Base-by-base conservation (phyloP, 768 basidiomycete genomes). In the Hortiboletus campestris region DNA sequence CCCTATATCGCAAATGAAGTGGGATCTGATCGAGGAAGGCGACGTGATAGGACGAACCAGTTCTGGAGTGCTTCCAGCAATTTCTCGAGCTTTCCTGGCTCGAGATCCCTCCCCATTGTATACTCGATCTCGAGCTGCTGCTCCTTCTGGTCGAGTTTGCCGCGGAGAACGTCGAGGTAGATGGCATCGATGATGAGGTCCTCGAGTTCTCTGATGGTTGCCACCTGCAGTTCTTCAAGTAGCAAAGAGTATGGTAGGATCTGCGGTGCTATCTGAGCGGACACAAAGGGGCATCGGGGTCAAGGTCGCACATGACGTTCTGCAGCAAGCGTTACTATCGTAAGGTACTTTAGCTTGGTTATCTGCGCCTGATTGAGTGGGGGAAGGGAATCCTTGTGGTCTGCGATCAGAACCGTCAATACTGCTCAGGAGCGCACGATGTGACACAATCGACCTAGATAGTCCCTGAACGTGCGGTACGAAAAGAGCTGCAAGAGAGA, bases 151-250 rank as follows among this genome's bases (percentile, higher is more conserved):
- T 98, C 94, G 46, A 99, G 86, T 67, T 91, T 94, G 11, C 94
- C 96, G 47, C 85, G 84, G 36, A 99, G 79, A 38, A 97, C 77
- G 68, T 92, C 89, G 39, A 91, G 84, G 73, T 98, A 98, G 71
- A 98, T 94, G 12, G 90, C 90, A 65, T 98, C 94, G 70, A 99
- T 98, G 67, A 98, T 91, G 60, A 98, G 84, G 72, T 98, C 95
- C 71, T 99, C 96, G 3, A 99, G 85, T 53, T 90, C 90, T 51
- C 95, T 87, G 55, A 95, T 84, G 6, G 83, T 85, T 4, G 84
- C 78, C 71, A 96, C 80, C 46, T 91, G 82, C 19, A 99, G 81
- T 4, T 80, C 75, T 48, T 81, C 67, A 8, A 91, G 81, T 2
- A 98, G 81, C 35, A 80, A 74, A 11, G 84, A 70, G 71, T 98